Evolutionary conservation across 2,329 filamentous ascomycete genomes (phyloP).

Genomic region (Akanthomyces muscarius): DNA sequence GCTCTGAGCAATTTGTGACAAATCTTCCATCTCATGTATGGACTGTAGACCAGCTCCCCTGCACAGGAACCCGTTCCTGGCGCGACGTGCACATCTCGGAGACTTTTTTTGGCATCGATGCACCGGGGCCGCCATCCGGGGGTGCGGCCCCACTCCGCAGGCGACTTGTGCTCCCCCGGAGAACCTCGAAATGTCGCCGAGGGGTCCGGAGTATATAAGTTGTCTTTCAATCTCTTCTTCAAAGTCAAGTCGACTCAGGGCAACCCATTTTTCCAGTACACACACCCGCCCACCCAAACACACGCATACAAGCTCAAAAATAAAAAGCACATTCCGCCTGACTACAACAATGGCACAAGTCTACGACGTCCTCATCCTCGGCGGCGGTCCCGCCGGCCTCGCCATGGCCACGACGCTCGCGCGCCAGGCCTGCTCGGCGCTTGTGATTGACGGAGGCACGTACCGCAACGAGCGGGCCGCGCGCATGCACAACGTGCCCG

Average conservation of each 20-base stretch:
- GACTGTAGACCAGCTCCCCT: background rate
- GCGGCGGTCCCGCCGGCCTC: constrained; percentile 50
- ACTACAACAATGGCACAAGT: constrained; percentile 21
- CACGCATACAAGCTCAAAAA: too few relatives aligned
- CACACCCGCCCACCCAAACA: too few relatives aligned
- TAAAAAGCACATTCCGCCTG: too few relatives aligned
- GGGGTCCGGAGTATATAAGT: background rate
- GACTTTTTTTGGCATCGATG: background rate
- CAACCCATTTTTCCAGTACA: too few relatives aligned
- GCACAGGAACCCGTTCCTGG: too few relatives aligned
- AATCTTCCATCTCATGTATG: background rate
- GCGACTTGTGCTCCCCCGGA: background rate
- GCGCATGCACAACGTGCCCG: constrained; percentile 45
- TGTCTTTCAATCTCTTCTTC: too few relatives aligned
- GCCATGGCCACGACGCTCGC: constrained; percentile 44
- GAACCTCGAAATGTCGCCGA: background rate
- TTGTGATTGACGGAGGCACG: constrained; percentile 46
- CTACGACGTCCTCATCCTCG: constrained; percentile 50
- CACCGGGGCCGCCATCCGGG: background rate
- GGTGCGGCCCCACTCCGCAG: background rate
- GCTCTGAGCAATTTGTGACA: background rate
- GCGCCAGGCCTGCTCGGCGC: constrained; percentile 43
- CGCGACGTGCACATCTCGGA: background rate
- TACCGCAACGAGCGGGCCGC: constrained; percentile 47
- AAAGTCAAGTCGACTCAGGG: too few relatives aligned